These are phyloP conservation scores for Boeremia lycopersici DNA, from an alignment of 2,329 filamentous ascomycete genomes.

Conservation along the genomic window DNA sequence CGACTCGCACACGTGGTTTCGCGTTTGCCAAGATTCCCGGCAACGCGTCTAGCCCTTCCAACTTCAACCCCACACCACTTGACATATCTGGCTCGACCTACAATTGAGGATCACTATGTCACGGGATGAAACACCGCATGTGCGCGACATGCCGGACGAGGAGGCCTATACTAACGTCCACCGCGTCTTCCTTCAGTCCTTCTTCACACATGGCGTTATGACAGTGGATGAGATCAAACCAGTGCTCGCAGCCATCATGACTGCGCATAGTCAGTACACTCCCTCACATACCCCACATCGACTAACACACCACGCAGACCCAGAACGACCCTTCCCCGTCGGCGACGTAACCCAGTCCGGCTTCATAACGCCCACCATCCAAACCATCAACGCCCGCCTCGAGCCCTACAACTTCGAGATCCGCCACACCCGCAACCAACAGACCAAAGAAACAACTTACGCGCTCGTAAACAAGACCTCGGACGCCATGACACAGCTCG, in stretches of 20 bases:
- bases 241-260: conserved; percentile 76
- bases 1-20: conserved; percentile 15
- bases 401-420: conserved; percentile 88
- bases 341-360: conserved; percentile 68
- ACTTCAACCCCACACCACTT: neutral
- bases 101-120: conserved; percentile 1
- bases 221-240: conserved; percentile 75
- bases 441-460: conserved; percentile 69
- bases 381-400: conserved; percentile 72
- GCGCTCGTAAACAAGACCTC: conserved; percentile 80
- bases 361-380: conserved; percentile 71
- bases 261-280: conserved; percentile 56
- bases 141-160: conserved; percentile 16
- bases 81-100: neutral
- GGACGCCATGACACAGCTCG: conserved; percentile 84
- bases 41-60: conserved; percentile 1
- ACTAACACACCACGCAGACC: conserved; percentile 24
- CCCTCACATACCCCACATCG: neutral
- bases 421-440: conserved; percentile 73
- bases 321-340: conserved; percentile 55
- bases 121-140: conserved; percentile 11
- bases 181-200: conserved; percentile 87
- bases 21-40: conserved; percentile 19
- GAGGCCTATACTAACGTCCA: conserved; percentile 62
- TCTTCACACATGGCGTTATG: conserved; percentile 78